Base-by-base conservation (phyloP, 345 rosid genomes). In the Populus alba region DNA sequence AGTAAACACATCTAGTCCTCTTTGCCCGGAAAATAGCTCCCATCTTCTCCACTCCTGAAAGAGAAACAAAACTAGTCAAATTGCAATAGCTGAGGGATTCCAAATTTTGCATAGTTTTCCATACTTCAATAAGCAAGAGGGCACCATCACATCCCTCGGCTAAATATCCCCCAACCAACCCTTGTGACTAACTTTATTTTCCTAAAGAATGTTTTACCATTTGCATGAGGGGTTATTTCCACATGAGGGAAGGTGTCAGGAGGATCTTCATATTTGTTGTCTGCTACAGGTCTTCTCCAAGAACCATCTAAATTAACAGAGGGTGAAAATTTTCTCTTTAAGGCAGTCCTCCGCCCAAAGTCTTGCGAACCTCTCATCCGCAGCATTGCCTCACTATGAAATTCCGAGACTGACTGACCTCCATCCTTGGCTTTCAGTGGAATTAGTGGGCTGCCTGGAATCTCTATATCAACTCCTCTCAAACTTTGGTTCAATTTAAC, bases 281-380 rank as follows among this genome's bases (percentile, higher is more conserved):
- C 88, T 66, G 66, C 80, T 39, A 82, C 76, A 75, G 82, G 86
- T 85, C 87, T 87, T 85, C 87, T 87, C 65, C 76, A 69, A 68
- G 85, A 78, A 63, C 85, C 83, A 86, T 88, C 89, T 75, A 81
- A 82, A 75, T 85, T 89, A 83, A 79, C 83, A 69, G 90, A 82
- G 69, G 81, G 75, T 20, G 84, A 71, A 80, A 77, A 65, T 87
- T 86, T 92, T 79, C 97, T 82, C 85, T 92, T 92, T 55, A 88
- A 81, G 75, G 88, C 62, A 75, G 89, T 87, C 87, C 81, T 91
- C 59, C 87, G 90, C 76, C 96, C 97, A 66, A 94, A 87, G 82
- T 97, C 98, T 80, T 89, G 94, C 87, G 92, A 84, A 57, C 92
- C 97, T 89, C 97, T 94, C 98, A 91, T 91, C 66, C 94, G 88